Percentiles rank a stretch among this genome's conserved stretches.
These are phyloP conservation scores for Trichoderma guizhouense DNA, from an alignment of 2,329 filamentous ascomycete genomes.

Conservation along the genomic window DNA sequence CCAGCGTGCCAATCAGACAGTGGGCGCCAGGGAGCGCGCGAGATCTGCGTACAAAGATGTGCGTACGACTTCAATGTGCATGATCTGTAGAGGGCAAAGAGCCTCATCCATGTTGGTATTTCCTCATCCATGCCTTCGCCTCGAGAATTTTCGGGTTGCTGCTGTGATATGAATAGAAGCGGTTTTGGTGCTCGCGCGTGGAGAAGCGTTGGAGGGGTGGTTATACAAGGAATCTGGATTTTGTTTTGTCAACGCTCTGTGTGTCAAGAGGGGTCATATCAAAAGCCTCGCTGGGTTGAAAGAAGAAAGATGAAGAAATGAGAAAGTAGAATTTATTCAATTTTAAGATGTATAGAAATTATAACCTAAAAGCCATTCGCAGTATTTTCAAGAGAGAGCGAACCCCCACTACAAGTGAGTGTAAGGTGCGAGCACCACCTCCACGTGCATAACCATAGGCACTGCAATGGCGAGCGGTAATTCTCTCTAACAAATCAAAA, in stretches of 20 bases:
- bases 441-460: not conserved
- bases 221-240: not conserved
- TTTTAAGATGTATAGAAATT: no score
- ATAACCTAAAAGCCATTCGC: no score
- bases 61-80: conserved; percentile 18
- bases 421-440: not conserved
- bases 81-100: conserved; percentile 14
- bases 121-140: conserved; percentile 14
- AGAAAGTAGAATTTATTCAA: no score
- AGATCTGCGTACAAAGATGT: conserved; percentile 19
- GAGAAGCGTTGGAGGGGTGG: not conserved
- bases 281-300: not conserved
- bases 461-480: not conserved
- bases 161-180: conserved; percentile 14
- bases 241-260: not conserved
- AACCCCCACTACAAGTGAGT: not conserved
- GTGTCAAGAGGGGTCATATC: not conserved
- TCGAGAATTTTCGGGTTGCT: conserved; percentile 3
- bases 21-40: conserved; percentile 15
- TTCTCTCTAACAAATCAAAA: no score
- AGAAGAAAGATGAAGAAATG: not conserved
- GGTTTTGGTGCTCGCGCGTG: not conserved
- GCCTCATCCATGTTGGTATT: conserved; percentile 15
- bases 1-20: conserved; percentile 16
- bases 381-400: not conserved